phyloP scores from a whole-genome alignment of 1,139 yeast genomes.

The Candida sanyaensis region DNA sequence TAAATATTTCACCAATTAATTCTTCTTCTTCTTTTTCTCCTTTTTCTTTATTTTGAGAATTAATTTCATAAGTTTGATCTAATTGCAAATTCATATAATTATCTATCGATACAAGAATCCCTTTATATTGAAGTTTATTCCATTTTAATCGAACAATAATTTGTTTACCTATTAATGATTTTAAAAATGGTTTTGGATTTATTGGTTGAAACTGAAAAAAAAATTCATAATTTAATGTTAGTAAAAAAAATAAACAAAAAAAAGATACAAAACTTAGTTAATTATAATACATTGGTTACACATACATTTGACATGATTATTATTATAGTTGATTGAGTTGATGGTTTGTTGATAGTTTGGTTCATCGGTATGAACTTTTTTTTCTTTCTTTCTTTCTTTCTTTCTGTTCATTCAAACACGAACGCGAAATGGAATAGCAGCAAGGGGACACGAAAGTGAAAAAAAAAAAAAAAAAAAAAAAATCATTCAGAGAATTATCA shows the following conservation, averaged over 20 bases:
- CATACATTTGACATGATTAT: conserved; percentile 10
- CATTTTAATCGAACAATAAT: conserved; percentile 91
- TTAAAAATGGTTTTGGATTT: conserved; percentile 90
- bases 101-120: conserved; percentile 79
- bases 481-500: too few species aligned
- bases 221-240: conserved; percentile 6
- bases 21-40: conserved; percentile 52
- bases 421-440: neutral
- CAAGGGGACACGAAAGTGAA: neutral
- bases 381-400: too few species aligned
- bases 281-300: neutral
- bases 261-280: too few species aligned
- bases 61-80: conserved; percentile 65
- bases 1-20: conserved; percentile 76
- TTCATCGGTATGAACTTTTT: neutral
- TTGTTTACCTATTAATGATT: conserved; percentile 65
- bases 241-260: conserved; percentile 6
- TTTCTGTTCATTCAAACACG: too few species aligned
- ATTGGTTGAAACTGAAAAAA: conserved; percentile 61
- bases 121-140: conserved; percentile 89
- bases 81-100: conserved; percentile 91
- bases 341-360: neutral
- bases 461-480: too few species aligned
- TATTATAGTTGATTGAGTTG: neutral
- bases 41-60: conserved; percentile 37